Conservation (phyloP, 169 alveolate species). For the Plasmodium knowlesi region DNA sequence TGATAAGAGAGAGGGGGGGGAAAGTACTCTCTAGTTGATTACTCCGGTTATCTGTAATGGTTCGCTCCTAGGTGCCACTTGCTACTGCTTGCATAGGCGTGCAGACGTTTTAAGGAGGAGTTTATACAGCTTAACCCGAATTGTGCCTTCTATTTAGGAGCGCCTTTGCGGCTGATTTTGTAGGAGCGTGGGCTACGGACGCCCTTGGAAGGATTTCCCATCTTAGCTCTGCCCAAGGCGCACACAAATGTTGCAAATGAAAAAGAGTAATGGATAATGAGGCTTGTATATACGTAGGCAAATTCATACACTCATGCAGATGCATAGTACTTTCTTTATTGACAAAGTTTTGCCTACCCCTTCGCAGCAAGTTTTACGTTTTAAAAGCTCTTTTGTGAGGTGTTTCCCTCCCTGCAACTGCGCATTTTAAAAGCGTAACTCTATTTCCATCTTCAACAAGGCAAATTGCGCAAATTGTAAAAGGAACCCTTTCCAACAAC, state of each 20-base stretch:
- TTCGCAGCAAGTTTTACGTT: neutral
- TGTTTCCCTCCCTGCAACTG: neutral
- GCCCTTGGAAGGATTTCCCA: slow-evolving; percentile 3
- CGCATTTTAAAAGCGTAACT: neutral
- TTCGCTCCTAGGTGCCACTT: neutral
- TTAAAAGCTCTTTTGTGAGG: neutral
- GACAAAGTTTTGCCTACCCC: neutral
- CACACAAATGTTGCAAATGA: neutral
- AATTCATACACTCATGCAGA: neutral
- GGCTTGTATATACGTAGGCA: neutral
- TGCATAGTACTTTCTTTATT: neutral
- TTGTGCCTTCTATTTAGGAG: neutral
- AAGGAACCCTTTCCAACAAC: neutral
- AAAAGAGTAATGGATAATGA: neutral
- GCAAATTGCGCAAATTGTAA: neutral
- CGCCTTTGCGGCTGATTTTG: neutral
- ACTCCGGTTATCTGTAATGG: neutral
- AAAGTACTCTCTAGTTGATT: neutral
- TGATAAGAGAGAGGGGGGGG: neutral
- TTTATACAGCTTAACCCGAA: neutral
- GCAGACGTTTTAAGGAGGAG: neutral
- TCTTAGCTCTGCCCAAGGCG: neutral
- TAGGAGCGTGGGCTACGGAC: neutral
- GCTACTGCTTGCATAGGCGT: neutral
- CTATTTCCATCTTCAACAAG: neutral